phyloP scores from a whole-genome alignment of 2,329 filamentous ascomycete genomes.

The Myotisia sp. region DNA sequence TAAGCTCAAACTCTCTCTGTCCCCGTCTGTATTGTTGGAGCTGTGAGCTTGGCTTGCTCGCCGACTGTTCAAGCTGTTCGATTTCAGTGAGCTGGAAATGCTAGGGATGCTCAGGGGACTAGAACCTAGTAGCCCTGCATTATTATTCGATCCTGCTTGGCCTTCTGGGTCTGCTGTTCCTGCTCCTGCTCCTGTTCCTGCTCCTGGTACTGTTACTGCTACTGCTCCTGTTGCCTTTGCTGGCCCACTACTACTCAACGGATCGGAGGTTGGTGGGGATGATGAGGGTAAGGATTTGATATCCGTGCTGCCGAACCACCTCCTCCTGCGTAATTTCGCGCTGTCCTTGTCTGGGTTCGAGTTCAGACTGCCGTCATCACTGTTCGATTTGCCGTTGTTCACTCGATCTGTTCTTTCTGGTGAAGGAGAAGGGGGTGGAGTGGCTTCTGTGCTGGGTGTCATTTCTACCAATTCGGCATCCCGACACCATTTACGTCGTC shows the following conservation, averaged over 20 bases:
- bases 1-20: constrained; percentile 10
- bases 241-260: constrained; percentile 4
- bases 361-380: constrained; percentile 11
- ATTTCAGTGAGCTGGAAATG: constrained; percentile 5
- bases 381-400: constrained; percentile 12
- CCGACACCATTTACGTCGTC: constrained; percentile 87
- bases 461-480: constrained; percentile 89
- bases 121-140: no score
- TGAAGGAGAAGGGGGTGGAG: constrained; percentile 23
- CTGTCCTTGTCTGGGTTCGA: constrained; percentile 17
- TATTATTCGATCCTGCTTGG: no score
- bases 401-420: constrained; percentile 22
- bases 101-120: constrained; percentile 4
- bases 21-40: constrained; percentile 14
- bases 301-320: constrained; percentile 22
- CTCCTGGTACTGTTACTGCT: neutral
- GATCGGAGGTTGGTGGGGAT: constrained; percentile 5
- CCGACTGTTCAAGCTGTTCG: constrained; percentile 11
- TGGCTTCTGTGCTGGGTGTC: constrained; percentile 13
- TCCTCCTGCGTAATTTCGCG: constrained; percentile 21
- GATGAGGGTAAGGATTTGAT: constrained; percentile 6
- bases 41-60: constrained; percentile 18
- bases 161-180: no score
- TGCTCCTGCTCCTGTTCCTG: no score
- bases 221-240: constrained; percentile 1